Conservation (phyloP, 2,329 filamentous ascomycete species). For the Monosporascus sp. region DNA sequence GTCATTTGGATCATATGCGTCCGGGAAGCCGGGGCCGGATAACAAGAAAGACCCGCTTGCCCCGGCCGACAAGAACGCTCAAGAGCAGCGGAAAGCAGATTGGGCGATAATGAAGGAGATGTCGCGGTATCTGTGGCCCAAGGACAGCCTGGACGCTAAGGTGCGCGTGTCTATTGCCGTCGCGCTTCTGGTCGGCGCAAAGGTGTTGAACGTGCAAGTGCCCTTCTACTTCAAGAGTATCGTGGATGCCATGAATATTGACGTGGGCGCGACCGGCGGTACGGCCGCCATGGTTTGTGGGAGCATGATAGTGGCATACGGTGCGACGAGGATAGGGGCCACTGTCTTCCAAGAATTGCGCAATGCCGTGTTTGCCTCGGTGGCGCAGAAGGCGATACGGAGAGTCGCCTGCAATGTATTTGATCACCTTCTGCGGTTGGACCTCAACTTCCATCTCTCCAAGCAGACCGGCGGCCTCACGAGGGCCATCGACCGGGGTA, state of each 20-base stretch:
- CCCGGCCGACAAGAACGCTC: conserved; percentile 60
- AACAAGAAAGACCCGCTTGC: conserved; percentile 51
- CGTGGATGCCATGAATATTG: conserved; percentile 95
- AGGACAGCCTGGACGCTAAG: conserved; percentile 77
- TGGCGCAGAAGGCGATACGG: conserved; percentile 94
- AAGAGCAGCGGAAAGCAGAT: conserved; percentile 92
- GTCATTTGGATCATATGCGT: conserved; percentile 14
- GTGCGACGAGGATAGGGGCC: conserved; percentile 79
- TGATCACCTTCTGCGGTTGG: conserved; percentile 78
- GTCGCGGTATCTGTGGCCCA: conserved; percentile 93
- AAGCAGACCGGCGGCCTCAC: conserved; percentile 94
- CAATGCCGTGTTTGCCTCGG: conserved; percentile 94
- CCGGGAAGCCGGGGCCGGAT: conserved; percentile 11
- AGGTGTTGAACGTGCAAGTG: conserved; percentile 94
- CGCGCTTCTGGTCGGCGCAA: conserved; percentile 77
- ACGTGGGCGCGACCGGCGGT: conserved; percentile 79
- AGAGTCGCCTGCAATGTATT: conserved; percentile 90
- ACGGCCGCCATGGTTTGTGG: conserved; percentile 86
- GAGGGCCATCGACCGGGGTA: conserved; percentile 90
- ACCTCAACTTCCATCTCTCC: conserved; percentile 88
- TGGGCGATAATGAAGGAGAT: conserved; percentile 99
- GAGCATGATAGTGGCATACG: conserved; percentile 90
- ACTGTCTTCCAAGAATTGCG: conserved; percentile 88
- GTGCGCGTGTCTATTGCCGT: conserved; percentile 82
- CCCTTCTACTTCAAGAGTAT: conserved; percentile 99